Evolutionary conservation across 2,329 filamentous ascomycete genomes (phyloP).

Genomic region (Aspergillus sp.): DNA sequence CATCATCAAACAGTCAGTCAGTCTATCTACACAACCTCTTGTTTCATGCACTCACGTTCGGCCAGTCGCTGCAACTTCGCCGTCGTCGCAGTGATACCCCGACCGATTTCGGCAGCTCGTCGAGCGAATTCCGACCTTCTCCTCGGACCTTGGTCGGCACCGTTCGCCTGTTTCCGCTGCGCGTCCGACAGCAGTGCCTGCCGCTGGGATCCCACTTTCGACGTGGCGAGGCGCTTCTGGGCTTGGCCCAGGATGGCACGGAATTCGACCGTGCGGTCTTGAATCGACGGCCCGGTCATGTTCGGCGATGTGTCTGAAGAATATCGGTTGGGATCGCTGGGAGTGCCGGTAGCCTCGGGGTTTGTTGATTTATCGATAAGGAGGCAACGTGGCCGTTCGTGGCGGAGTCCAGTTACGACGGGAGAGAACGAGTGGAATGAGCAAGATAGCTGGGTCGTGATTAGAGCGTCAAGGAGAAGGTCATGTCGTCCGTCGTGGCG

Average conservation of each 20-base stretch:
- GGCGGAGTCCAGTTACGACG: constrained; percentile 4
- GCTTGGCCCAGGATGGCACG: constrained; percentile 83
- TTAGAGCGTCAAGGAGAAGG: neutral
- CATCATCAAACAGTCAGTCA: constrained; percentile 3
- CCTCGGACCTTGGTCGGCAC: constrained; percentile 49
- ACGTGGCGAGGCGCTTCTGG: constrained; percentile 73
- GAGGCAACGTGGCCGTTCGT: constrained; percentile 26
- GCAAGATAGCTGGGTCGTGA: neutral
- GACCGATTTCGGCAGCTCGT: constrained; percentile 85
- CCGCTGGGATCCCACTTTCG: constrained; percentile 75
- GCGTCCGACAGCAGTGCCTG: constrained; percentile 75
- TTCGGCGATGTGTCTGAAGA: constrained; percentile 14
- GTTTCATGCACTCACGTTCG: constrained; percentile 57
- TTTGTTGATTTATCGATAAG: constrained; percentile 33
- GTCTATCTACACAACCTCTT: neutral
- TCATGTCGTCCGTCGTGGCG: neutral
- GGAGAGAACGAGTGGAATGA: constrained; percentile 1
- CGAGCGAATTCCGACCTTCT: constrained; percentile 87
- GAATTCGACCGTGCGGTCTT: constrained; percentile 96
- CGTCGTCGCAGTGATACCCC: constrained; percentile 89
- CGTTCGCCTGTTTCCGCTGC: constrained; percentile 61
- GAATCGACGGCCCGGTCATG: constrained; percentile 69
- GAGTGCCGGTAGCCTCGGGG: neutral
- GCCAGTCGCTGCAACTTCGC: constrained; percentile 92
- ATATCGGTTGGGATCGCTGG: neutral